Base-by-base conservation (phyloP, 176 grass and related monocot genomes). In the Cenchrus purpureus region DNA sequence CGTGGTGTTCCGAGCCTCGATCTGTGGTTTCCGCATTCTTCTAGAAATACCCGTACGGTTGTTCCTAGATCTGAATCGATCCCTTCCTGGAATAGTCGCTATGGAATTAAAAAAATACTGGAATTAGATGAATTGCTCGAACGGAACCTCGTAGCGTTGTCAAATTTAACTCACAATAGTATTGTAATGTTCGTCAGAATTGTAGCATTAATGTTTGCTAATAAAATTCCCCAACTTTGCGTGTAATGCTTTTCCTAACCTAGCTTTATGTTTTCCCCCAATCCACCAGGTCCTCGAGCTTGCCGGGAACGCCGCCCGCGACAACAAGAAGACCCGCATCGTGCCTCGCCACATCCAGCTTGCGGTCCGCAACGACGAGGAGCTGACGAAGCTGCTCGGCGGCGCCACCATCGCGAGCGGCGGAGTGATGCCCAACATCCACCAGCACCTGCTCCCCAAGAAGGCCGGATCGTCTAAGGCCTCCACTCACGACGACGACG, bases 341-440 rank as follows among this genome's bases (percentile, higher is more conserved):
- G 93, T 94, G 85, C 89, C 93, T 0, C 93, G 93, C 22, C 96
- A 98, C 91, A 98, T 98, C 85, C 91, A 98, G 79, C 82, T 95
- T 2, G 91, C 91, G 0, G 91, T 95, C 0, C 70, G 93, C 34
- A 98, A 98, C 40, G 91, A 98, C 58, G 91, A 95, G 65, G 96
- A 98, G 74, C 46, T 98, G n/a, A 92, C 93, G 49, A 94, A 90
- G 84, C 88, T 98, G 6, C 86, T 95, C 0, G 91, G 93, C 8
- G 87, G 91, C 0, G 93, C 92, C 53, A 98, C 93, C 83, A 98
- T 98, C 43, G 91, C 97, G 0, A 98, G 97, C 45, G 93, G 93
- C 0, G 91, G 91, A 12, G 88, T 95, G 45, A 98, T 98, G 97
- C 97, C 93, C 22, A 98, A 98, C 89, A 98, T 98, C 88, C 93